A percentile compares a stretch with the other conserved stretches of the same genome.
These are phyloP conservation scores for Vaccinium vitisidaea DNA, from an alignment of 148 eudicot genomes.

Conservation along the genomic window DNA sequence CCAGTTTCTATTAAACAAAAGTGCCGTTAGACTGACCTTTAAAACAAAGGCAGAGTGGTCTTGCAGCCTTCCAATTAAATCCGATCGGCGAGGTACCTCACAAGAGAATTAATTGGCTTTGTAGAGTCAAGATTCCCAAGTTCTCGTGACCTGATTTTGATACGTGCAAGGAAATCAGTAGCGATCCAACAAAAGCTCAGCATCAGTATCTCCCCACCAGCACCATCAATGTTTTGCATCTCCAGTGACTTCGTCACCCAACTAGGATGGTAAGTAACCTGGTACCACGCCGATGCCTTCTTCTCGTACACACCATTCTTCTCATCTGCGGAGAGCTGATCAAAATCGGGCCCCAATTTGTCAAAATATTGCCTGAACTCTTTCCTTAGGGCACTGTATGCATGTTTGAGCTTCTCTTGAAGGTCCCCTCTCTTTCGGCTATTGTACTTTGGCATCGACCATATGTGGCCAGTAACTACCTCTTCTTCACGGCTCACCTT, in stretches of 20 bases:
- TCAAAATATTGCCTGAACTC: constrained; percentile 77
- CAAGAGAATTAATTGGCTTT: constrained; percentile 67
- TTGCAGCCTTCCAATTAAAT: constrained; percentile 40
- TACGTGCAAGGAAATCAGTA: constrained; percentile 80
- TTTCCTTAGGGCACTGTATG: constrained; percentile 62
- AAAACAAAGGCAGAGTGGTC: constrained; percentile 62
- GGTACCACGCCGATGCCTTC: constrained; percentile 98
- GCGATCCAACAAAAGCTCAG: constrained; percentile 31
- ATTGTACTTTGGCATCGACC: constrained; percentile 78
- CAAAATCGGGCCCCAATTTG: constrained; percentile 35
- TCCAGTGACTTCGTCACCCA: constrained; percentile 50
- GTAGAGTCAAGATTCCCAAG: constrained; percentile 18
- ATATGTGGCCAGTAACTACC: constrained; percentile 83
- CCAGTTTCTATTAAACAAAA: neutral
- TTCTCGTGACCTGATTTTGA: constrained; percentile 47
- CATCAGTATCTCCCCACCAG: constrained; percentile 36
- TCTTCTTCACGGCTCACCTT: constrained; percentile 83
- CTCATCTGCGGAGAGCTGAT: constrained; percentile 44
- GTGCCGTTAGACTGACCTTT: neutral
- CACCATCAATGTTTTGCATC: constrained; percentile 46
- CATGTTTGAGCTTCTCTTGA: constrained; percentile 81
- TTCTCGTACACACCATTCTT: constrained; percentile 55
- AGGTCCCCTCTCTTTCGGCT: constrained; percentile 75
- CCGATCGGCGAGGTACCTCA: constrained; percentile 58
- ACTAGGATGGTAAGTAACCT: constrained; percentile 60